Conservation (phyloP, 2,329 filamentous ascomycete genomes). For the Fusarium brachygibbosum region DNA sequence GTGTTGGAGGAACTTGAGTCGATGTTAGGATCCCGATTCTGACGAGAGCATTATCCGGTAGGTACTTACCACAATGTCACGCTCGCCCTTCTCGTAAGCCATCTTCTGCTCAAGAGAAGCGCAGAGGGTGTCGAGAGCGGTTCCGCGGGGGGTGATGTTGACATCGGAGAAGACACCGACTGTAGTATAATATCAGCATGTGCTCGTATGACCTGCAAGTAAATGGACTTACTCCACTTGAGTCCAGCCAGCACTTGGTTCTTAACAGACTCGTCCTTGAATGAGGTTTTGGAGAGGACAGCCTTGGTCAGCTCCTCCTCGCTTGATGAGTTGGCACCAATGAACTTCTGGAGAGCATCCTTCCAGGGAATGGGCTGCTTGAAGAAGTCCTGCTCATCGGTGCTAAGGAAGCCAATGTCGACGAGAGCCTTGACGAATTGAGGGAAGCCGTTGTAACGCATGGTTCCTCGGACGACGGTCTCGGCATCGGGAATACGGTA, state of each 20-base stretch:
- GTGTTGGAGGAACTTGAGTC: constrained; percentile 64
- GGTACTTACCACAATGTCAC: constrained; percentile 64
- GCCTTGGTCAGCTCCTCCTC: constrained; percentile 79
- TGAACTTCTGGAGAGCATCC: constrained; percentile 82
- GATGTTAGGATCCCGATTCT: not conserved
- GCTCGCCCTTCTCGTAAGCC: constrained; percentile 77
- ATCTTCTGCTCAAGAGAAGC: constrained; percentile 72
- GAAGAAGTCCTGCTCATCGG: constrained; percentile 67
- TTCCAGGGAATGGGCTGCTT: constrained; percentile 82
- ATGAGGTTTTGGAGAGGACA: constrained; percentile 75
- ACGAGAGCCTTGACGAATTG: constrained; percentile 90
- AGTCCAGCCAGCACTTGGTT: constrained; percentile 33
- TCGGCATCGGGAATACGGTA: constrained; percentile 88
- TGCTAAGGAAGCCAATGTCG: constrained; percentile 88
- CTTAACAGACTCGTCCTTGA: constrained; percentile 41
- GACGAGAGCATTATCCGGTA: not conserved
- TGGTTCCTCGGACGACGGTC: constrained; percentile 84
- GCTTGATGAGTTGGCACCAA: constrained; percentile 75
- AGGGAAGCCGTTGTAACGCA: constrained; percentile 91
- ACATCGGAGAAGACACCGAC: constrained; percentile 58
- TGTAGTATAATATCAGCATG: constrained; percentile 5
- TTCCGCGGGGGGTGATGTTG: constrained; percentile 70
- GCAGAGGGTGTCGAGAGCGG: constrained; percentile 78
- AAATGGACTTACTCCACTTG: constrained; percentile 28
- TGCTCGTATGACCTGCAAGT: not conserved